Base-by-base conservation (phyloP, 2,329 filamentous ascomycete species). In the Clonostachys sp. region DNA sequence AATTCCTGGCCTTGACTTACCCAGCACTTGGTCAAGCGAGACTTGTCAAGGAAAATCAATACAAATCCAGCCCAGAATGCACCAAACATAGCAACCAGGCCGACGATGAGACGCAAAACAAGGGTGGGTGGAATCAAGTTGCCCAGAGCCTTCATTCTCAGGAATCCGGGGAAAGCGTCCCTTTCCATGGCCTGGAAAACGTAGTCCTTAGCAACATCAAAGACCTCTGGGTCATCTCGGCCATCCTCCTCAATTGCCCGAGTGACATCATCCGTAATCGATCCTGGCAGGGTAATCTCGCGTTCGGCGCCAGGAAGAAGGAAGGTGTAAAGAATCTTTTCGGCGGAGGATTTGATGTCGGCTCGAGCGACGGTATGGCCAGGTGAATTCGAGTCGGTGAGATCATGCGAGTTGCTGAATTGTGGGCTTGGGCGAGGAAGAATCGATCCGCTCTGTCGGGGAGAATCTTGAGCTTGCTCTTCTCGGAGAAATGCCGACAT, bases 121-220 rank as follows among this genome's bases (percentile, higher is more conserved):
- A 95, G 85, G 42, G 90, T 95, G 14, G 92, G 83, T 4, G 92
- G 94, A 30, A 99, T 92, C 13, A 99, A 78, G 61, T 99, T 99
- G 50, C 95, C 95, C 20, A 99, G 77, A 4, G 94, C 94, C 71
- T 97, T 97, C 71, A 90, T 89, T 61, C 92, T 82, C 50, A 99
- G 77, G 69, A 99, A 99, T 1, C 92, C 92, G 1, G 95, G 94
- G 64, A 96, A 99, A n/a, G 95, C 94, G 71, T 99, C 94, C 48
- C 95, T 83, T 71, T 99, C 95, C 94, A 99, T 99, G 34, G 95
- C 95, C 70, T 99, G 95, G 67, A 97, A 99, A 52, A 97, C 94
- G 64, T 97, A 99, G 71, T 99, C 94, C 74, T 99, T 99, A 47
- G 94, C 94, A 17, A 89, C 84, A 63, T 97, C 94, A 59, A 99